Evolutionary conservation across 176 grass and related monocot species (phyloP).

Genomic region (Bonia amplexicaulis): DNA sequence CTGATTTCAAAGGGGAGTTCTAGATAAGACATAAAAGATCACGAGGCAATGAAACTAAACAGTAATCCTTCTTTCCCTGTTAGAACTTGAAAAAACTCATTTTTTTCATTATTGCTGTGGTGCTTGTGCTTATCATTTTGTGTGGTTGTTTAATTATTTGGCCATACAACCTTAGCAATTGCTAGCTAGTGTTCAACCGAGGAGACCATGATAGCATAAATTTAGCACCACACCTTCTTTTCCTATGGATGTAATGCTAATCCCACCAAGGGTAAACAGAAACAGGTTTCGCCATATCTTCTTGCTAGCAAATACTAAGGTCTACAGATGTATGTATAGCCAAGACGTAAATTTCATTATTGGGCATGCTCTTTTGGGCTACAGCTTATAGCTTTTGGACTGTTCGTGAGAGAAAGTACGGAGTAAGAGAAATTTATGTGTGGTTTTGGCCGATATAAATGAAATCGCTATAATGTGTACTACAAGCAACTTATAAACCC

Average conservation of each 20-base stretch:
- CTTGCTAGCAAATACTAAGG: background rate
- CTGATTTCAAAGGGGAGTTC: background rate
- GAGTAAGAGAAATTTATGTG: too few relatives aligned
- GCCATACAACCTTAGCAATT: background rate
- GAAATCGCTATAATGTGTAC: too few relatives aligned
- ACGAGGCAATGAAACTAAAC: background rate
- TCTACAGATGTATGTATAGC: background rate
- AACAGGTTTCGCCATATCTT: background rate
- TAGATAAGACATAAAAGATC: background rate
- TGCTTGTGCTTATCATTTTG: background rate
- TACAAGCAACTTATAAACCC: too few relatives aligned
- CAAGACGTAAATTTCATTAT: background rate
- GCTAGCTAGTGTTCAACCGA: background rate
- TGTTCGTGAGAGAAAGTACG: too few relatives aligned
- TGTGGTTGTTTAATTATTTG: slow-evolving; percentile 5
- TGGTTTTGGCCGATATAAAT: too few relatives aligned
- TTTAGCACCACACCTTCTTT: background rate
- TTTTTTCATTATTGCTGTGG: background rate
- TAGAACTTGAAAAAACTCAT: background rate
- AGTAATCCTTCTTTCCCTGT: background rate
- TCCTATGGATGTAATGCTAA: background rate
- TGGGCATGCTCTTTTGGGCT: too few relatives aligned
- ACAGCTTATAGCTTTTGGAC: too few relatives aligned
- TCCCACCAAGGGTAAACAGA: background rate
- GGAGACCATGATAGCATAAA: background rate